Evolutionary conservation across 306 rosid genomes (phyloP), one percentile per base, ranked within the genome.

Genomic region (Betula pendula): DNA sequence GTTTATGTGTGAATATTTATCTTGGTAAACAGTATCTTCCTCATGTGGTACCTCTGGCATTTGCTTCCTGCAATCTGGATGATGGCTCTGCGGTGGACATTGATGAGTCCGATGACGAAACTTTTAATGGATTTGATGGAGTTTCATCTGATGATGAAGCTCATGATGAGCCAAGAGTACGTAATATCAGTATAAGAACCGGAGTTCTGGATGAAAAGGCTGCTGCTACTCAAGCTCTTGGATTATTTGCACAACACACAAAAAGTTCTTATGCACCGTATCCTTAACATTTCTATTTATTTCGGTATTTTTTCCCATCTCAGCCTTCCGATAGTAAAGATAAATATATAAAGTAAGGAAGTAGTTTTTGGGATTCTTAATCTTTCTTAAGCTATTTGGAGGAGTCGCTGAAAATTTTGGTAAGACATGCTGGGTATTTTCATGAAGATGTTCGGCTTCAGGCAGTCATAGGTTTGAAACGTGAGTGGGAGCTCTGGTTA

Each of bases 381-480:
- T 83, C 78, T 73, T 72, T 77, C 58, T 13, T 13, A 87, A 95
- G 99, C 77, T 96, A 93, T 83, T 85, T 96, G 98, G 99, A 91
- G 86, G 98, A 96, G 88, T 88, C 99, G 0, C 60, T 92, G 14
- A 91, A 88, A 85, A 93, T 96, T 80, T 85, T 96, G 84, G 87
- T 86, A 13, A 89, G 81, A 74, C 99, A 96, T 77, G 84, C 93
- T 1, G 79, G 89, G 38, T 96, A 93, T 85, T 96, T 96, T 78
- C 99, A 96, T 79, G 99, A 91, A 91, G 99, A 96, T 86, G 99
- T 96, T 77, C 89, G 99, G 75, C 99, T 96, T 78, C 99, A 96
- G 81, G 99, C 98, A 82, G 83, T 93, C 86, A 89, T 77, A 76
- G 60, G 89, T 76, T 83, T 96, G 83, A 93, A 96, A 91, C 79